Conservation (phyloP, 1,284 basidiomycete species). For the Phlebopus sp. region DNA sequence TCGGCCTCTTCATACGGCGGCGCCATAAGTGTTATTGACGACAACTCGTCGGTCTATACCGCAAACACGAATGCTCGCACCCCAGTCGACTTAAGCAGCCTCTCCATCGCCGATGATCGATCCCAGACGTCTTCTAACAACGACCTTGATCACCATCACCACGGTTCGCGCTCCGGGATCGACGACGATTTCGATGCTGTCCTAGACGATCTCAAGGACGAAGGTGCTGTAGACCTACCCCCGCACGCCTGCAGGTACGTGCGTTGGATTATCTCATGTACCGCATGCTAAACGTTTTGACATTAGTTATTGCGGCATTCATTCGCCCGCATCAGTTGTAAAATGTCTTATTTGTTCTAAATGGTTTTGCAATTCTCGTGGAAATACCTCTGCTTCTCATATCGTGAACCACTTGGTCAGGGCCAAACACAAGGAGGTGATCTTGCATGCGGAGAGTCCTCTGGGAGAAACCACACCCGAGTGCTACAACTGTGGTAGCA, state of each 20-base stretch:
- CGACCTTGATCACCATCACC: slow-evolving; percentile 37
- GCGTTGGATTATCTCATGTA: neutral
- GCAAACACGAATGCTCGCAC: slow-evolving; percentile 57
- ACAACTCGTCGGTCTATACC: slow-evolving; percentile 83
- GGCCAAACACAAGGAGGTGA: slow-evolving; percentile 98
- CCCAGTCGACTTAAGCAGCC: slow-evolving; percentile 61
- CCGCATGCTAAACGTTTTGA: slow-evolving; percentile 13
- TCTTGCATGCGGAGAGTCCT: slow-evolving; percentile 91
- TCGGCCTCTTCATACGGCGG: slow-evolving; percentile 75
- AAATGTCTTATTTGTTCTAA: slow-evolving; percentile 95
- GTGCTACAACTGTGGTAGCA: slow-evolving; percentile 99
- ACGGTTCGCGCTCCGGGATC: slow-evolving; percentile 39
- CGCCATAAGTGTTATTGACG: slow-evolving; percentile 71
- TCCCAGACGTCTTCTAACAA: slow-evolving; percentile 38
- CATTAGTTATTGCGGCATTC: slow-evolving; percentile 95
- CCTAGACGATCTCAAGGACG: slow-evolving; percentile 85
- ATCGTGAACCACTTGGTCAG: slow-evolving; percentile 99
- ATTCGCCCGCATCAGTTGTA: slow-evolving; percentile 95
- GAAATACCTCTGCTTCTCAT: slow-evolving; percentile 96
- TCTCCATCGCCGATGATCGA: slow-evolving; percentile 60
- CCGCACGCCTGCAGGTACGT: slow-evolving; percentile 91
- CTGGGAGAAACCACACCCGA: slow-evolving; percentile 97
- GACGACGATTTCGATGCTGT: slow-evolving; percentile 87
- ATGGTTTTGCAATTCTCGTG: slow-evolving; percentile 99
- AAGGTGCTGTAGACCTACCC: slow-evolving; percentile 79